Conservation (phyloP, 176 grass and related monocot species). For the Paspalum notatum region DNA sequence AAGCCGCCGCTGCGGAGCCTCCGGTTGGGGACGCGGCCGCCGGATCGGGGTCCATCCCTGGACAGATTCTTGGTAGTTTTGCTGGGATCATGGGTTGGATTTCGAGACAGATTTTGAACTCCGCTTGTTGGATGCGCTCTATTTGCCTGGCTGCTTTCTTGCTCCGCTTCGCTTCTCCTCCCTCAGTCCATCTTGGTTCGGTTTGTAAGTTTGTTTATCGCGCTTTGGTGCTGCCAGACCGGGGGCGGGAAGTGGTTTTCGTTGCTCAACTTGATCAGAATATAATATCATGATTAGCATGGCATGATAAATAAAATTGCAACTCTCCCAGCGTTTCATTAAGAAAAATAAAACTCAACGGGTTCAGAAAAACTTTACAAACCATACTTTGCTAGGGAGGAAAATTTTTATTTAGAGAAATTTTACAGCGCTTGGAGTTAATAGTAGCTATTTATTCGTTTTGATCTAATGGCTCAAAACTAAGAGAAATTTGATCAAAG, state of each 20-base stretch:
- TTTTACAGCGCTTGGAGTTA: too few species aligned
- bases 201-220: constrained; percentile 16
- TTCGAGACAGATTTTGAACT: neutral
- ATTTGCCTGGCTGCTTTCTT: neutral
- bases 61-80: neutral
- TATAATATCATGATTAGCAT: too few species aligned
- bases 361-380: too few species aligned
- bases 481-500: too few species aligned
- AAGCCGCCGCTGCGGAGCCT: neutral
- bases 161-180: neutral
- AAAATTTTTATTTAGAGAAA: too few species aligned
- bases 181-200: neutral
- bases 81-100: neutral
- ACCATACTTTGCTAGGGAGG: too few species aligned
- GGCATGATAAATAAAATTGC: too few species aligned
- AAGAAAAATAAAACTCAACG: too few species aligned
- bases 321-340: too few species aligned
- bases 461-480: too few species aligned
- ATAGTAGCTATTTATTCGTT: too few species aligned
- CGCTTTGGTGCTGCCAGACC: neutral
- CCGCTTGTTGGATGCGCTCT: neutral
- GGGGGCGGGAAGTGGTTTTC: constrained; percentile 13
- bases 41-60: constrained; percentile 15
- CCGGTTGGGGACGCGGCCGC: neutral
- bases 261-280: neutral